These are phyloP conservation scores for Neodidymelliopsis sp. DNA, from an alignment of 2,329 filamentous ascomycete genomes.

Conservation along the genomic window DNA sequence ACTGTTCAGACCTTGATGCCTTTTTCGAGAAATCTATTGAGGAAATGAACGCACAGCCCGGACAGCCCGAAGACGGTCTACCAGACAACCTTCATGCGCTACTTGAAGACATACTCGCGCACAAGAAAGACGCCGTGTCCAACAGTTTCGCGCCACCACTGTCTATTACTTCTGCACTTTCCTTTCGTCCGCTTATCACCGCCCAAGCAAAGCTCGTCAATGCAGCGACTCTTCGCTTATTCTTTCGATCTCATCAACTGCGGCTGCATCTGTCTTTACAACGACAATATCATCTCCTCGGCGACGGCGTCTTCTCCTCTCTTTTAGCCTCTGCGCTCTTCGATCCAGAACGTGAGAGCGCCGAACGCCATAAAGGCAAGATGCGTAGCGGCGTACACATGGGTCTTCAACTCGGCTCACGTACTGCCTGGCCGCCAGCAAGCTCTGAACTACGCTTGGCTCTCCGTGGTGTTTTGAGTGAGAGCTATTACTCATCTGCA, in stretches of 20 bases:
- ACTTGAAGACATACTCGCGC: conserved; percentile 28
- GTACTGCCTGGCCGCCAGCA: conserved; percentile 89
- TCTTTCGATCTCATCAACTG: conserved; percentile 78
- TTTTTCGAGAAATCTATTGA: conserved; percentile 40
- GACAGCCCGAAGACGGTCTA: conserved; percentile 12
- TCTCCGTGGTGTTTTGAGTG: conserved; percentile 82
- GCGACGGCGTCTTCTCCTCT: conserved; percentile 83
- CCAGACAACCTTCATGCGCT: conserved; percentile 42
- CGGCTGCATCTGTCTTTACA: conserved; percentile 77
- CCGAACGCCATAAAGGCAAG: conserved; percentile 74
- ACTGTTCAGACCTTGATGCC: conserved; percentile 16
- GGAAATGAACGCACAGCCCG: conserved; percentile 36
- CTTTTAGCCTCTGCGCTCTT: conserved; percentile 85
- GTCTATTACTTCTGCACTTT: conserved; percentile 68
- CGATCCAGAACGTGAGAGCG: conserved; percentile 79
- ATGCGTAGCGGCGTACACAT: conserved; percentile 71
- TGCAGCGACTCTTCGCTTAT: conserved; percentile 74
- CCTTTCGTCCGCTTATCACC: conserved; percentile 75
- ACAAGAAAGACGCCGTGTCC: neutral
- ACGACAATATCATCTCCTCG: conserved; percentile 81
- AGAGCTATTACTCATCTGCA: conserved; percentile 66
- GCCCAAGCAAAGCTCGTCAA: conserved; percentile 81
- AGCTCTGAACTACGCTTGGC: conserved; percentile 91
- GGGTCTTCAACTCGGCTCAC: conserved; percentile 81
- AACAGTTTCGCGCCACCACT: conserved; percentile 61